Conservation (phyloP, 306 rosid species). For the Lathyrus aphaca region DNA sequence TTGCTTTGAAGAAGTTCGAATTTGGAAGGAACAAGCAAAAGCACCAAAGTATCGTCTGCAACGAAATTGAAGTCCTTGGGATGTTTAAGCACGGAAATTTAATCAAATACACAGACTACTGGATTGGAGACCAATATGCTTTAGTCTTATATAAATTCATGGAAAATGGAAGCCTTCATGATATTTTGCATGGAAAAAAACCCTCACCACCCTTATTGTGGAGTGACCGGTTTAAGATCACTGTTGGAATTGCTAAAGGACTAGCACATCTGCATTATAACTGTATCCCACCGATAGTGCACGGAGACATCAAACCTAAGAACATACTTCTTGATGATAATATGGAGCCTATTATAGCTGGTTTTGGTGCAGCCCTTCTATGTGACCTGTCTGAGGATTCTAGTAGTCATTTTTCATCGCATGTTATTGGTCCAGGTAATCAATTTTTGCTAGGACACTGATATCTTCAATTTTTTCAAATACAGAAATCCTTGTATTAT, state of each 20-base stretch:
- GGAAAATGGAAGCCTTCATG: conserved; percentile 83
- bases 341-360: conserved; percentile 55
- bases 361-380: conserved; percentile 56
- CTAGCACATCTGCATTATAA: conserved; percentile 74
- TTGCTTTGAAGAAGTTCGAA: conserved; percentile 70
- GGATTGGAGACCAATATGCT: conserved; percentile 57
- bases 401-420: conserved; percentile 33
- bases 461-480: background rate
- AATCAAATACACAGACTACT: conserved; percentile 57
- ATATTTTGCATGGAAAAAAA: conserved; percentile 57
- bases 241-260: conserved; percentile 71
- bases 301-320: conserved; percentile 73
- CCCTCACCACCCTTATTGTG: conserved; percentile 58
- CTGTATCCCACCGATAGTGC: conserved; percentile 67
- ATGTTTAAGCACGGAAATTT: conserved; percentile 70
- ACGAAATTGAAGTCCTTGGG: conserved; percentile 63
- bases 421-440: conserved; percentile 69
- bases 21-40: conserved; percentile 47
- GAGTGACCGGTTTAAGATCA: conserved; percentile 62
- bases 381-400: conserved; percentile 32
- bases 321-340: conserved; percentile 76
- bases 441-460: conserved; percentile 7
- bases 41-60: conserved; percentile 55
- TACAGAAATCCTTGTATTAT: no score
- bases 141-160: conserved; percentile 61